These are phyloP conservation scores for Suillus hirtellus DNA, from an alignment of 768 basidiomycete species.

Conservation along the genomic window DNA sequence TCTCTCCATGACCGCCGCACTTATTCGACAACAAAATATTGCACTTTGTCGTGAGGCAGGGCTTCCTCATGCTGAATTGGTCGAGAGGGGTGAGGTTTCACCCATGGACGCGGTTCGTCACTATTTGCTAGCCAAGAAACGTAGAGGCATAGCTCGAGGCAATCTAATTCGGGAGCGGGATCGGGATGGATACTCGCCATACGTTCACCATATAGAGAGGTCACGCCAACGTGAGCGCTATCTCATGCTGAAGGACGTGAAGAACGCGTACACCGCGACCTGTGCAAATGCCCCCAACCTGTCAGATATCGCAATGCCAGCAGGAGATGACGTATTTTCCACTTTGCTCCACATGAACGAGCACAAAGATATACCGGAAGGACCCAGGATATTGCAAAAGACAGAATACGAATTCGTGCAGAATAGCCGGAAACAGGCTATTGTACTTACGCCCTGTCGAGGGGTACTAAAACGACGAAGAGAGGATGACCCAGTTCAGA, in stretches of 20 bases:
- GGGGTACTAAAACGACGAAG: conserved; percentile 32
- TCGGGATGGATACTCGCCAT: conserved; percentile 21
- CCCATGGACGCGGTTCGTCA: conserved; percentile 4
- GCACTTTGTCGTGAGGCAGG: background rate
- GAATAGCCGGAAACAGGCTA: conserved; percentile 30
- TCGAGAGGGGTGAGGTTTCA: conserved; percentile 2
- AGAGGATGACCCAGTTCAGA: conserved; percentile 19
- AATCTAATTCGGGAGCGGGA: conserved; percentile 20
- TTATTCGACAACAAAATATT: conserved; percentile 18
- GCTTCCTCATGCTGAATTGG: conserved; percentile 5
- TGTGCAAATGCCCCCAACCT: conserved; percentile 19
- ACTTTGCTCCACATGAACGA: conserved; percentile 9
- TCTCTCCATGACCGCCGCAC: conserved; percentile 2
- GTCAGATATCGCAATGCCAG: background rate
- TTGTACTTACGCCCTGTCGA: conserved; percentile 24
- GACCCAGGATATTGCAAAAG: conserved; percentile 20
- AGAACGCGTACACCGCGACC: conserved; percentile 30
- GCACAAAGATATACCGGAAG: conserved; percentile 15
- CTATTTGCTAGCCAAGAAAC: conserved; percentile 14
- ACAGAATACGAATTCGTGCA: conserved; percentile 28
- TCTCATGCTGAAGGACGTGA: conserved; percentile 28
- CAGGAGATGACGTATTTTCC: conserved; percentile 13
- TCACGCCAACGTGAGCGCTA: conserved; percentile 27
- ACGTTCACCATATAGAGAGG: conserved; percentile 27
- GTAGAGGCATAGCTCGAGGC: conserved; percentile 6